phyloP scores from a whole-genome alignment of 805 yeast species.

The Candida michaelii region DNA sequence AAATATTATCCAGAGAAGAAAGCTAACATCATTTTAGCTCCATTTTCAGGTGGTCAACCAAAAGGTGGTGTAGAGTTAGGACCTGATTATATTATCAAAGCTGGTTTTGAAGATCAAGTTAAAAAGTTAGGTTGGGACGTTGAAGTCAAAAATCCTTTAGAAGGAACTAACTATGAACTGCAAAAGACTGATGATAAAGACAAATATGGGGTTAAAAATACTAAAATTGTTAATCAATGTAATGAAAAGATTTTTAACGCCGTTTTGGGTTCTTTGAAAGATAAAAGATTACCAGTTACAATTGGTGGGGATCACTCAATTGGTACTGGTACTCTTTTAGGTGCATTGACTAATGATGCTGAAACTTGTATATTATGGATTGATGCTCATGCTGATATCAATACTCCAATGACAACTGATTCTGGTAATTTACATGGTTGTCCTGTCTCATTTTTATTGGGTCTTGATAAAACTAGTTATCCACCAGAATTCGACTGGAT shows the following conservation, averaged over 20 bases:
- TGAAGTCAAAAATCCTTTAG: constrained; percentile 52
- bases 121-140: constrained; percentile 72
- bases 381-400: constrained; percentile 97
- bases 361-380: constrained; percentile 93
- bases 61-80: constrained; percentile 93
- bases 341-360: constrained; percentile 74
- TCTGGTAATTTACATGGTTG: constrained; percentile 96
- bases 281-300: constrained; percentile 67
- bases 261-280: constrained; percentile 50
- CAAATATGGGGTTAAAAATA: constrained; percentile 62
- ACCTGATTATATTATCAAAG: constrained; percentile 74
- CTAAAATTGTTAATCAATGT: constrained; percentile 74
- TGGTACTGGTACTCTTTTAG: constrained; percentile 90
- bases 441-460: constrained; percentile 89
- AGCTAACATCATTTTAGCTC: constrained; percentile 79
- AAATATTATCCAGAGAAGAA: constrained; percentile 54
- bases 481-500: constrained; percentile 85
- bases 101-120: constrained; percentile 67
- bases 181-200: constrained; percentile 46
- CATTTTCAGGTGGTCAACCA: constrained; percentile 95
- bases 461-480: constrained; percentile 63
- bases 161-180: constrained; percentile 44
- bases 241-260: constrained; percentile 62
- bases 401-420: constrained; percentile 78
- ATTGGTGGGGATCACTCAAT: constrained; percentile 97